Evolutionary conservation across 129 eudicot species (phyloP).

Genomic region (Daucus carota): DH1_v3.0 NC_030382.2:55026501-55027000

Average conservation of each 20-base stretch:
- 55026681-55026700: not conserved
- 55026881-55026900: not conserved
- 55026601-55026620: not conserved
- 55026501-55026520: not conserved
- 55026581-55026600: slow-evolving; percentile 13
- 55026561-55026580: not conserved
- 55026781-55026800: slow-evolving; percentile 23
- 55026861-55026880: not conserved
- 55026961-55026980: not conserved
- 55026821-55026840: not conserved
- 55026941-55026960: not conserved
- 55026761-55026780: slow-evolving; percentile 27
- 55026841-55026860: not conserved
- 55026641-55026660: slow-evolving; percentile 7
- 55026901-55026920: not conserved
- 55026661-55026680: slow-evolving; percentile 7
- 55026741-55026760: slow-evolving; percentile 48
- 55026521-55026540: not conserved
- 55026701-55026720: slow-evolving; percentile 21
- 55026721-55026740: slow-evolving; percentile 21
- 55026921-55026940: not conserved
- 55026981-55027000: not conserved
- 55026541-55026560: not conserved
- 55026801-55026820: slow-evolving; percentile 1
- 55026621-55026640: slow-evolving; percentile 20